Evolutionary conservation across 805 yeast species (phyloP).

Genomic region (Wickerhamomyces mucosus): DNA sequence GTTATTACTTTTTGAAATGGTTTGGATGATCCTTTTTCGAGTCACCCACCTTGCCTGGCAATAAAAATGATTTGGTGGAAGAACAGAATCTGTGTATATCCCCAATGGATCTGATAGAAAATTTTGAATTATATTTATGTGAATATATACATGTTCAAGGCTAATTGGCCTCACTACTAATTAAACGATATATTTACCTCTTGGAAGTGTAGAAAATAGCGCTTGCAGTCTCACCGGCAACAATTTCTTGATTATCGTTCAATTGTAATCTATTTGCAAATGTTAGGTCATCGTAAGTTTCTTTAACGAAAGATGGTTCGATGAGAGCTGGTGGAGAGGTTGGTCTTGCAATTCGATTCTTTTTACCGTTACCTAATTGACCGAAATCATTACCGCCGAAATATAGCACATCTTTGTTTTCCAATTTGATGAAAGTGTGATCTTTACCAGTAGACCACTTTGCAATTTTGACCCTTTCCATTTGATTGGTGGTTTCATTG

Average conservation of each 20-base stretch:
- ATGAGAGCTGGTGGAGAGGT: slow-evolving; percentile 41
- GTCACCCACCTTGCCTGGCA: too few relatives aligned
- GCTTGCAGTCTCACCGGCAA: slow-evolving; percentile 52
- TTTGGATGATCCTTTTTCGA: slow-evolving; percentile 32
- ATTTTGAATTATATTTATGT: not conserved
- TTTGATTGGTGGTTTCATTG: slow-evolving; percentile 33
- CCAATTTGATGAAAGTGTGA: slow-evolving; percentile 52
- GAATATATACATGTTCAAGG: not conserved
- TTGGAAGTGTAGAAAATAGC: slow-evolving; percentile 54
- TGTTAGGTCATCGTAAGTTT: slow-evolving; percentile 23
- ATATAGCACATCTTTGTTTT: slow-evolving; percentile 53
- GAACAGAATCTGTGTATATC: slow-evolving; percentile 5
- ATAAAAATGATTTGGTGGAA: too few relatives aligned
- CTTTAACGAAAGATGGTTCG: slow-evolving; percentile 36
- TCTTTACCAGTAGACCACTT: slow-evolving; percentile 53
- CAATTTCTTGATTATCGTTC: slow-evolving; percentile 42
- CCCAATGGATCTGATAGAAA: slow-evolving; percentile 14
- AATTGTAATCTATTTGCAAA: slow-evolving; percentile 40
- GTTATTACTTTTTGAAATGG: slow-evolving; percentile 59
- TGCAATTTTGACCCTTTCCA: slow-evolving; percentile 38
- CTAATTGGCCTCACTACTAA: too few relatives aligned
- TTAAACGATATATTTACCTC: not conserved
- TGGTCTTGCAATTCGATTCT: slow-evolving; percentile 49
- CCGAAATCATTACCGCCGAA: slow-evolving; percentile 86
- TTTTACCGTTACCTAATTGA: slow-evolving; percentile 79